Base-by-base conservation (phyloP, 345 rosid species). In the Mercurialis annua region DNA sequence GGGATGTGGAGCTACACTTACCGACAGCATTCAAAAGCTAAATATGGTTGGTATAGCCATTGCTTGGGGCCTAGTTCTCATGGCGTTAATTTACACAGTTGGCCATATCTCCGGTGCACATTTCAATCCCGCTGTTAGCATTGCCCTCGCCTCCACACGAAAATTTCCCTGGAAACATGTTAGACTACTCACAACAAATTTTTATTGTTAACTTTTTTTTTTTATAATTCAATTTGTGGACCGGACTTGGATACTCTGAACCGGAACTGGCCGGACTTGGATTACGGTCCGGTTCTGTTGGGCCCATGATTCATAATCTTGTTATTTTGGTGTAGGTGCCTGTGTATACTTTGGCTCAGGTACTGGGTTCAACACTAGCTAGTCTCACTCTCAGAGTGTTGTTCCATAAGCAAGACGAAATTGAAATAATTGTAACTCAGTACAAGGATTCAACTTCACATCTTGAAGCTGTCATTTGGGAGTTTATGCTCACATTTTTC, bases 81-180 rank as follows among this genome's bases (percentile, higher is more conserved):
- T 81, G 81, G 82, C 79, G 38, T 57, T 64, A 55, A 85, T 81
- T 23, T 81, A 81, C 9, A 62, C 85, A 10, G 52, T 85, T 21
- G 82, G 86, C 0, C 86, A 78, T 57, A 34, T 82, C 67, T 82
- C 86, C 4, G 85, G 85, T 42, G 86, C 82, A 56, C 86, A 85
- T 77, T 85, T 85, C 38, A 82, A 81, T 64, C 86, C 86, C 46
- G 85, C 82, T 11, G 85, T 81, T 54, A 76, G 79, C 49, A 60
- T 77, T 43, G 83, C 86, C 50, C 73, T 80, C 7, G 82, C 85
- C 1, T 73, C 78, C 4, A 58, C 66, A 44, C 40, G 73, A 7
- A 77, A 71, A 53, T 75, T 81, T 59, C 31, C 82, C 23, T 73
- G 82, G 86, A 81, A 77, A 79, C 76, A 71, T 24, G 87, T 81